Evolutionary conservation across 2,329 filamentous ascomycete species (phyloP).

Genomic region (Ascochyta fabae): DNA sequence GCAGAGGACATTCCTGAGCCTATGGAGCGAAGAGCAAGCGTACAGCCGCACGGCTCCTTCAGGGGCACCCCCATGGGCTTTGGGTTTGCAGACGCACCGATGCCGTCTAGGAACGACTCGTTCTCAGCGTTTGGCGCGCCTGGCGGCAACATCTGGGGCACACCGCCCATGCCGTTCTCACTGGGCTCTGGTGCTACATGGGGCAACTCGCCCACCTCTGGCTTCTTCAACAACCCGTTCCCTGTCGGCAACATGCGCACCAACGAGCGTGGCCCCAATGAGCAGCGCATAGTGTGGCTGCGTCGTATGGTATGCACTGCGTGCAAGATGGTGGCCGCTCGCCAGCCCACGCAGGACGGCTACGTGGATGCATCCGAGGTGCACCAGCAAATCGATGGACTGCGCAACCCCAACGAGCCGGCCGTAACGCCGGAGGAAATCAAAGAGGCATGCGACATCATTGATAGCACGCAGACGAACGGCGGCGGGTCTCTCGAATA

Average conservation of each 20-base stretch:
- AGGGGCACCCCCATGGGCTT: conserved; percentile 42
- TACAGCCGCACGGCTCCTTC: conserved; percentile 43
- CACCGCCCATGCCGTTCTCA: conserved; percentile 51
- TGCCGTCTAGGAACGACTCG: conserved; percentile 39
- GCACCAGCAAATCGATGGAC: conserved; percentile 68
- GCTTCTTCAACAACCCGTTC: conserved; percentile 45
- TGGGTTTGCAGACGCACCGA: conserved; percentile 43
- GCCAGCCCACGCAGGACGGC: conserved; percentile 59
- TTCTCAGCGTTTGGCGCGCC: conserved; percentile 44
- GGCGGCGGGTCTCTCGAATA: conserved; percentile 88
- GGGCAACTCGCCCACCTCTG: conserved; percentile 49
- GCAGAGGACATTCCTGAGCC: conserved; percentile 63
- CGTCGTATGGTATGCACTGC: conserved; percentile 72
- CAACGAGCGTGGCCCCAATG: conserved; percentile 36
- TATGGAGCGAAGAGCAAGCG: conserved; percentile 58
- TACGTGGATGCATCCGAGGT: conserved; percentile 74
- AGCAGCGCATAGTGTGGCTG: conserved; percentile 42
- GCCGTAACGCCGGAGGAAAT: conserved; percentile 70
- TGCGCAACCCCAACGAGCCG: conserved; percentile 65
- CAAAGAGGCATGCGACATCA: conserved; percentile 85
- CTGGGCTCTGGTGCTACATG: conserved; percentile 46
- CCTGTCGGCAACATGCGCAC: conserved; percentile 33
- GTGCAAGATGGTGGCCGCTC: conserved; percentile 68
- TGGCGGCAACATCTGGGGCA: conserved; percentile 50
- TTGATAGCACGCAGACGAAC: conserved; percentile 78